Percentiles rank a stretch among this genome's conserved stretches.
phyloP scores from a whole-genome alignment of 441 rosid species.

The Jatropha multifida region DNA sequence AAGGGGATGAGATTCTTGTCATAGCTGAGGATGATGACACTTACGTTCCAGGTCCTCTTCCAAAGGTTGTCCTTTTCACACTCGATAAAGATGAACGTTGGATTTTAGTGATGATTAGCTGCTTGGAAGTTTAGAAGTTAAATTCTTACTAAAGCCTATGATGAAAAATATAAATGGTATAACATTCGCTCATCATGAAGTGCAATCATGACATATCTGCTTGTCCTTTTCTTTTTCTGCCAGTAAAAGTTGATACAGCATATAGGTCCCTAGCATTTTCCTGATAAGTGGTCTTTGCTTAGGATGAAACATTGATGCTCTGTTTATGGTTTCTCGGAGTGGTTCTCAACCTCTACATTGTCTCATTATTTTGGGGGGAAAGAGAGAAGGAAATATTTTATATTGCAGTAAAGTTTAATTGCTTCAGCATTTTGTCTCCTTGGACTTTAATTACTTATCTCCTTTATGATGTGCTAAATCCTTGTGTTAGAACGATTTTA shows the following conservation, averaged over 20 bases:
- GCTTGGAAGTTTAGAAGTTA: slow-evolving; percentile 15
- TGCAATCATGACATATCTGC: background rate
- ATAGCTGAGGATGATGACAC: slow-evolving; percentile 95
- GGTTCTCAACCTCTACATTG: background rate
- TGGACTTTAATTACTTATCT: background rate
- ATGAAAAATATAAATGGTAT: background rate
- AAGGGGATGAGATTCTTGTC: slow-evolving; percentile 90
- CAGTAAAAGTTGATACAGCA: background rate
- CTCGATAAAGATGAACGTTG: slow-evolving; percentile 11
- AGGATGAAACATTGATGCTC: background rate
- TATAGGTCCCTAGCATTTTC: background rate
- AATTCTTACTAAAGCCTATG: background rate
- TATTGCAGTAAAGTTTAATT: background rate
- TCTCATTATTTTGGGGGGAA: background rate
- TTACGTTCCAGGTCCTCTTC: slow-evolving; percentile 77
- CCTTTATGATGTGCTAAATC: background rate
- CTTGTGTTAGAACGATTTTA: background rate
- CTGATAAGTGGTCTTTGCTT: background rate
- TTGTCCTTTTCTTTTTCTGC: slow-evolving; percentile 2
- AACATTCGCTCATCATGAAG: background rate
- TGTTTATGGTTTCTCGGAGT: background rate
- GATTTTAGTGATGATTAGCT: background rate
- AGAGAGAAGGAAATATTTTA: background rate
- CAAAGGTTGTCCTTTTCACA: slow-evolving; percentile 49
- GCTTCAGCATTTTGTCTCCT: background rate